Conservation (phyloP, 345 rosid genomes). For the Carallia pectinifolia region DNA sequence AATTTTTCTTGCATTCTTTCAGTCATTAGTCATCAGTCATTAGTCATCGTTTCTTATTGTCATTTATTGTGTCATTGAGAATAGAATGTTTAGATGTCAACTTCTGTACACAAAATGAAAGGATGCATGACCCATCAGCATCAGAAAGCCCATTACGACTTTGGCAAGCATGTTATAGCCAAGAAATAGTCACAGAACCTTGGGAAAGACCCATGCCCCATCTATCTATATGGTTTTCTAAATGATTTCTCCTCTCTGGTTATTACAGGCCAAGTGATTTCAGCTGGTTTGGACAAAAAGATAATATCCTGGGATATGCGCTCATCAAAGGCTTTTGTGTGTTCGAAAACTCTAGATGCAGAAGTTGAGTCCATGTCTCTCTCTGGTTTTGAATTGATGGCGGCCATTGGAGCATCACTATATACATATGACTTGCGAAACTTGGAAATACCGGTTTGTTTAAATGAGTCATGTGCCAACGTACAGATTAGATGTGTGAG, state of each 20-base stretch:
- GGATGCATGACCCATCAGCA: too few species aligned
- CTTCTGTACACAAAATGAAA: too few species aligned
- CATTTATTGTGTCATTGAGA: too few species aligned
- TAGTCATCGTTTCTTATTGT: too few species aligned
- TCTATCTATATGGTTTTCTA: not conserved
- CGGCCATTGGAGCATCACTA: constrained; percentile 59
- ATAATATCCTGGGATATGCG: constrained; percentile 68
- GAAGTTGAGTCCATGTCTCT: constrained; percentile 70
- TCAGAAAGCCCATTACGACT: too few species aligned
- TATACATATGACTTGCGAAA: constrained; percentile 63
- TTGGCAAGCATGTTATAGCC: too few species aligned
- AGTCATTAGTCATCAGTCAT: too few species aligned
- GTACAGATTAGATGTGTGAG: constrained; percentile 55
- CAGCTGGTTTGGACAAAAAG: constrained; percentile 79
- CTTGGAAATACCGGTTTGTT: constrained; percentile 48
- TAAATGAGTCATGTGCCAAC: constrained; percentile 44
- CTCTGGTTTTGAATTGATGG: constrained; percentile 56
- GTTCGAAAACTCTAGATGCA: constrained; percentile 31
- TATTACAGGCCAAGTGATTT: constrained; percentile 59
- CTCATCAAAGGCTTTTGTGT: constrained; percentile 28
- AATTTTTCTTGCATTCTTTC: too few species aligned
- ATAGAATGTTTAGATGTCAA: too few species aligned
- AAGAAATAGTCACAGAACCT: too few species aligned
- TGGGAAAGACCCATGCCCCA: too few species aligned
- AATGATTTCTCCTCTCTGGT: constrained; percentile 4